A percentile compares a stretch with the other conserved stretches of the same genome.
Evolutionary conservation across 2,329 filamentous ascomycete species (phyloP).

Genomic region (Monosporascus sp.): DNA sequence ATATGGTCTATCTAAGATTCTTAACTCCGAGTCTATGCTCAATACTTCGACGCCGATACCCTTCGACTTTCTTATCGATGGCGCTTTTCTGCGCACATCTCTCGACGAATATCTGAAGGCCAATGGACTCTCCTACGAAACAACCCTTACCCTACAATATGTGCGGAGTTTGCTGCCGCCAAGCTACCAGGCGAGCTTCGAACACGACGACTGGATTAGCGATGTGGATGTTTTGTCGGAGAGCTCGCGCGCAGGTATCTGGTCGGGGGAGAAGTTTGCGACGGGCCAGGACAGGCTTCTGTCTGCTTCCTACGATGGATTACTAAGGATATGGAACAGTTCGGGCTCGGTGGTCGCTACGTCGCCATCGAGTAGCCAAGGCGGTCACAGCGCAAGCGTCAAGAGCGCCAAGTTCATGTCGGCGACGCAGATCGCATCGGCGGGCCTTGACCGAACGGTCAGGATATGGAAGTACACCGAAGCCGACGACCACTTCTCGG

Average conservation of each 20-base stretch:
- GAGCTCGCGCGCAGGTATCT: slow-evolving; percentile 55
- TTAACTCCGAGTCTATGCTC: slow-evolving; percentile 69
- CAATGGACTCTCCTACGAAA: slow-evolving; percentile 85
- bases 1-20: slow-evolving; percentile 64
- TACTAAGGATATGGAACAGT: slow-evolving; percentile 83
- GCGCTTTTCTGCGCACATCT: slow-evolving; percentile 81
- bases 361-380: slow-evolving; percentile 58
- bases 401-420: slow-evolving; percentile 83
- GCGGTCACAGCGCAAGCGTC: slow-evolving; percentile 70
- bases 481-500: slow-evolving; percentile 52
- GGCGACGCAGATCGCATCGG: slow-evolving; percentile 71
- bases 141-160: slow-evolving; percentile 83
- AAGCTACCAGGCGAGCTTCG: slow-evolving; percentile 82
- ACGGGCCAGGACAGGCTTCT: slow-evolving; percentile 66
- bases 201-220: slow-evolving; percentile 97
- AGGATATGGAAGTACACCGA: slow-evolving; percentile 86
- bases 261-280: slow-evolving; percentile 44
- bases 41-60: slow-evolving; percentile 61
- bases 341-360: slow-evolving; percentile 81
- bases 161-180: slow-evolving; percentile 88
- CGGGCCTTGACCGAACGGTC: slow-evolving; percentile 78
- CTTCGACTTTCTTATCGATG: slow-evolving; percentile 94
- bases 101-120: slow-evolving; percentile 84
- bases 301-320: slow-evolving; percentile 90
- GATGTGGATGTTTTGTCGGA: slow-evolving; percentile 74